Base-by-base conservation (phyloP, 805 yeast genomes). In the Ogataea nakhonphanomensis region DNA sequence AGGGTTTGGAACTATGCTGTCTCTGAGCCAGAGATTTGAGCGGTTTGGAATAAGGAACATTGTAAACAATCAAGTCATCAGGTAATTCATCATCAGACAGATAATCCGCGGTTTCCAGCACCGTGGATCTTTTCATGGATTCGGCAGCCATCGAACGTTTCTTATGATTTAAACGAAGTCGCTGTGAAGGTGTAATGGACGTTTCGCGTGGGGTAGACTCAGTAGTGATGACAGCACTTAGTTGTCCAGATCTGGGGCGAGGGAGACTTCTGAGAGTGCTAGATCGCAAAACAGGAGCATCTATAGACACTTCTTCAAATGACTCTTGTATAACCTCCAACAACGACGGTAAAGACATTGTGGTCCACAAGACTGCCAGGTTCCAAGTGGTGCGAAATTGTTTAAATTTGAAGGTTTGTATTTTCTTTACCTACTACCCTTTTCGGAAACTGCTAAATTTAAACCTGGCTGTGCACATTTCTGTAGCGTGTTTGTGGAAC, bases 21-120 rank as follows among this genome's bases (percentile, higher is more conserved):
- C 61, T 59, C 13, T 62, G 61, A n/a, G 64, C 47, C 12, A 67
- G 47, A 9, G 70, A 59, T 5, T 58, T 65, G 13, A 80, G 59
- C 0, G 83, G 72, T 34, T 77, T 80, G 0, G 84, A 70, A 37
- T 78, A 60, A 3, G 89, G 89, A 13, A 82, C 84, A 50, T 82
- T 81, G 60, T 66, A 81, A 43, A 81, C 73, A 15, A 73, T 66
- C 15, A 71, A 60, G 39, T 73, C 73, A 30, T 70, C 76, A 1
- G 79, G 79, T 30, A 77, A 60, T 42, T 76, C 74, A 43, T 75
- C 78, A 48, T 78, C 82, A 12, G 74, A 77, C 6, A 62, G 39
- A 13, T 53, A 58, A 33, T 66, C 71, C 12, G 62, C 58, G 28
- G 61, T 60, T 24, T 57, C 61, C 10, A 45, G 25, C 17, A 44